These are phyloP conservation scores for Rhodotorula taiwanensis DNA, from an alignment of 768 basidiomycete species.

Conservation along the genomic window DNA sequence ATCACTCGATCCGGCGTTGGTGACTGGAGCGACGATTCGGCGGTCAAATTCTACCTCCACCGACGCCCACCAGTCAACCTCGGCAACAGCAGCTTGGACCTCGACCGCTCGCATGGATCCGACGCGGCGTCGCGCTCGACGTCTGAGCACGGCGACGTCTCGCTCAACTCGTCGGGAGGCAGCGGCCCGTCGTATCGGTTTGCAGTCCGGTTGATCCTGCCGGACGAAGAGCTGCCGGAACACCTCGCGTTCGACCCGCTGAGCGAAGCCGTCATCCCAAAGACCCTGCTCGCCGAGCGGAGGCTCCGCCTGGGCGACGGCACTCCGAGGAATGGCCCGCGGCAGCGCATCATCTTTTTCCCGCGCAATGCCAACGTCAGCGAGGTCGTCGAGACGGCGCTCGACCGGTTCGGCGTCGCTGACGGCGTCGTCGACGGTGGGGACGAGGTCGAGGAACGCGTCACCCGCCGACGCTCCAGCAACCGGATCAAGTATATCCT, in stretches of 20 bases:
- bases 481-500: constrained; percentile 77
- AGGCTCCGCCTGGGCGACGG: constrained; percentile 48
- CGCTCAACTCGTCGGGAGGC: background rate
- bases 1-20: constrained; percentile 93
- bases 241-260: constrained; percentile 88
- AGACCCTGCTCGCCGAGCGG: constrained; percentile 59
- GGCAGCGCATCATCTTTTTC: constrained; percentile 80
- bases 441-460: constrained; percentile 93
- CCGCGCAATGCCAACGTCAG: constrained; percentile 93
- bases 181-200: constrained; percentile 80
- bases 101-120: background rate
- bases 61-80: constrained; percentile 49
- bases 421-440: constrained; percentile 99
- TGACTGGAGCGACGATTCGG: constrained; percentile 93
- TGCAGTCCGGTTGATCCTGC: constrained; percentile 74
- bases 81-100: background rate
- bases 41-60: constrained; percentile 93
- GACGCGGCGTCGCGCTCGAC: background rate
- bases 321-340: constrained; percentile 39
- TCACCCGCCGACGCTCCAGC: constrained; percentile 68
- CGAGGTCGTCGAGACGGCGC: constrained; percentile 83
- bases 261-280: constrained; percentile 90
- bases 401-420: constrained; percentile 88
- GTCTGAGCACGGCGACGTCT: too few relatives aligned
- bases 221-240: constrained; percentile 86